Evolutionary conservation across 495 filamentous ascomycete species (phyloP), one percentile per base, ranked within the genome.

Genomic region (Trichoderma asperelloides): DNA sequence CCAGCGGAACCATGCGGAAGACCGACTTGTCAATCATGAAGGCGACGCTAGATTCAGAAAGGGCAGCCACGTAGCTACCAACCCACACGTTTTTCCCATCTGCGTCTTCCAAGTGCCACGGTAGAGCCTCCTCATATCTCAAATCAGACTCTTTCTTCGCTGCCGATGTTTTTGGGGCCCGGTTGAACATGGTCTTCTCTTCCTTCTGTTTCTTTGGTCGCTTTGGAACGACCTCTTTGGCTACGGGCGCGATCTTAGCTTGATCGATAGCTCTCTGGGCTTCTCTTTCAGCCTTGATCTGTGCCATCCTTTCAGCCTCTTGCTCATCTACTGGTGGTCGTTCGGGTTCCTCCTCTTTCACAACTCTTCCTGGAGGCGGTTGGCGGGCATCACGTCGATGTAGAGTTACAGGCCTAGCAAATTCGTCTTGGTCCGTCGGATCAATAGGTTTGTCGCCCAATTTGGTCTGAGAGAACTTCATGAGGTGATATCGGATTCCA

Each of bases 101-200:
- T 65, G 93, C 96, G 76, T 98, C 95, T 72, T 98, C 95, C 62
- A 98, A 75, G 74, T 97, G 93, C 95, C 95, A 98, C 12, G 96
- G 96, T 49, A 96, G 78, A 9, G 91, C 90, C 72, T 98, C 95
- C 74, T 98, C 96, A 70, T 98, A 98, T 68, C 92, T 87, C 25
- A 98, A 83, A 60, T 91, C 86, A 13, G 86, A 84, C 65, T 86
- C 84, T 67, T 91, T 92, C 71, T 91, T 89, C 70, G 93, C 87
- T 49, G 90, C 90, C 16, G 90, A 89, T 9, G 86, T 86, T 28
- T 72, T 71, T 62, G 73, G 70, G 72, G 72, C 68, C 67, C 80
- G 65, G 70, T 77, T 70, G 70, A 86, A 84, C 49, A 88, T 83
- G 27, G 85, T 83, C 77, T 95, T 90, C 73, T 94, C 85, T 40